Evolutionary conservation across 106 monocot species (phyloP).

Genomic region (Agapanthus africanus): DNA sequence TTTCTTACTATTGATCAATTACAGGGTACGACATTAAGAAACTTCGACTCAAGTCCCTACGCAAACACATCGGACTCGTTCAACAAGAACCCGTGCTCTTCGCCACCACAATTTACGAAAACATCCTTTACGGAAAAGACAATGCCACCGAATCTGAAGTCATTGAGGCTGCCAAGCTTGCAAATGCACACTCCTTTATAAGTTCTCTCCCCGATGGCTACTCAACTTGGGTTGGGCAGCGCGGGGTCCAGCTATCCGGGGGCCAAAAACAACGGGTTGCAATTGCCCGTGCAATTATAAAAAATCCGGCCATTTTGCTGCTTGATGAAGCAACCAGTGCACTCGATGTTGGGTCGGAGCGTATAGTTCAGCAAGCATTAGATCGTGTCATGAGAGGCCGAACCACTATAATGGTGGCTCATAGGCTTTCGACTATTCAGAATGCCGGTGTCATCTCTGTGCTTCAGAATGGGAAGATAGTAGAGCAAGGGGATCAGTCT

Average conservation of each 20-base stretch:
- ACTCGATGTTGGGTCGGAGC: constrained; percentile 62
- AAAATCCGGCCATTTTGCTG: constrained; percentile 51
- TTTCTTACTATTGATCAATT: not conserved
- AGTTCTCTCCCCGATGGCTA: constrained; percentile 79
- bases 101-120: constrained; percentile 55
- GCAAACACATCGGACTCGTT: constrained; percentile 74
- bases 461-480: constrained; percentile 57
- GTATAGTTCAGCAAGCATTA: constrained; percentile 58
- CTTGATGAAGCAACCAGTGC: constrained; percentile 35
- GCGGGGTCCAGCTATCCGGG: constrained; percentile 4
- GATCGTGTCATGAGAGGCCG: constrained; percentile 58
- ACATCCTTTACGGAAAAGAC: not conserved
- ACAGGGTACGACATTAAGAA: constrained; percentile 80
- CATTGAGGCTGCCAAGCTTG: not conserved
- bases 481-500: constrained; percentile 71
- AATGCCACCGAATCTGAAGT: not conserved
- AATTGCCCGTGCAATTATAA: constrained; percentile 32
- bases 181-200: constrained; percentile 36
- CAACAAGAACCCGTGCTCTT: constrained; percentile 93
- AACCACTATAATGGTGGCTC: constrained; percentile 66
- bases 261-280: not conserved
- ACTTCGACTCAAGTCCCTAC: constrained; percentile 55
- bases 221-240: constrained; percentile 54
- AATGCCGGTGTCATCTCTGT: constrained; percentile 73
- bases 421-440: constrained; percentile 60